A percentile compares a stretch with the other conserved stretches of the same genome.
Evolutionary conservation across 257 asterid genomes (phyloP).

Genomic region (Nicotiana benthamiana): DNA sequence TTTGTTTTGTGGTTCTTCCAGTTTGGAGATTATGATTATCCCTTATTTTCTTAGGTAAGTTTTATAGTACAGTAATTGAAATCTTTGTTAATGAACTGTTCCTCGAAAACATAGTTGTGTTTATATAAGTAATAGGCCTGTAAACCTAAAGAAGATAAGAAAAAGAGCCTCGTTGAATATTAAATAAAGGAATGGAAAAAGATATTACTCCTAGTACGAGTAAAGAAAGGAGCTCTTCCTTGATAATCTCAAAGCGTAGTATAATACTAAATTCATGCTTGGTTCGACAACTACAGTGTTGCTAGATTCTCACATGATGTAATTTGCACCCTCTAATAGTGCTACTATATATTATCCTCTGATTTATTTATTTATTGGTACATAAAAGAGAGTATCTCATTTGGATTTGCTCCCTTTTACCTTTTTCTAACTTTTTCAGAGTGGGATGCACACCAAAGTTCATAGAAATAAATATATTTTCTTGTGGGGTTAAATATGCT

Average conservation of each 20-base stretch:
- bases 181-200: too few relatives aligned
- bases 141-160: background rate
- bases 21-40: too few relatives aligned
- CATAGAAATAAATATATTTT: background rate
- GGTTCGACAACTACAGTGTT: background rate
- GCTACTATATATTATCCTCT: background rate
- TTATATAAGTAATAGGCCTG: background rate
- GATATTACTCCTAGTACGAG: too few relatives aligned
- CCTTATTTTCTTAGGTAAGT: too few relatives aligned
- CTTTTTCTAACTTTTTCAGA: constrained; percentile 18
- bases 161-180: background rate
- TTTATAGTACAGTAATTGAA: background rate
- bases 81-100: background rate
- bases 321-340: background rate
- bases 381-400: constrained; percentile 16
- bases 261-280: background rate
- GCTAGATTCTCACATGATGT: background rate
- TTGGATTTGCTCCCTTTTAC: constrained; percentile 25
- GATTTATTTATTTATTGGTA: background rate
- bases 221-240: background rate
- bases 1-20: too few relatives aligned
- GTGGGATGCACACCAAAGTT: constrained; percentile 6
- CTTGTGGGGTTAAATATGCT: background rate
- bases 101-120: background rate
- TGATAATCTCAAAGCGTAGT: background rate